These are phyloP conservation scores for Lanmaoa rubissima DNA, from an alignment of 768 basidiomycete genomes.

Conservation along the genomic window DNA sequence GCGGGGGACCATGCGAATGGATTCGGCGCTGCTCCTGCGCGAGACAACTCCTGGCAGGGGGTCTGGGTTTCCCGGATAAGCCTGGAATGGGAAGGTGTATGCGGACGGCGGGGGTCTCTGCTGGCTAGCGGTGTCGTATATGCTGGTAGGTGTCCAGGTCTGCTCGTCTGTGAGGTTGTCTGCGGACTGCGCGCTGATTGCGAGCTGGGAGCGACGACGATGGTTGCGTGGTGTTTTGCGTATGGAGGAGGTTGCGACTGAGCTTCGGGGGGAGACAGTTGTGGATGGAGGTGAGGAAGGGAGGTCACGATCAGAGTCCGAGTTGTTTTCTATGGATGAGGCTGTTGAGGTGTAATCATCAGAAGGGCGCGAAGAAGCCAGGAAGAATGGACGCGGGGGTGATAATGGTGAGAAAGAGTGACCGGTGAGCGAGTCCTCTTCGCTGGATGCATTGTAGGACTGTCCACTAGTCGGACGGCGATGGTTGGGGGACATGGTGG, in stretches of 20 bases:
- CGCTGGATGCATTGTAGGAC: conserved; percentile 22
- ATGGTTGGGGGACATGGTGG: conserved; percentile 14
- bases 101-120: conserved; percentile 40
- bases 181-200: conserved; percentile 17
- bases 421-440: conserved; percentile 25
- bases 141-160: conserved; percentile 14
- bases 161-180: conserved; percentile 13
- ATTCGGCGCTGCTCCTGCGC: conserved; percentile 44
- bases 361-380: conserved; percentile 19
- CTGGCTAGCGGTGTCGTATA: conserved; percentile 5
- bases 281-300: conserved; percentile 20
- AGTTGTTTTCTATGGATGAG: conserved; percentile 25
- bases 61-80: conserved; percentile 66
- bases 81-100: conserved; percentile 53
- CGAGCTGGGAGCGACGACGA: conserved; percentile 29
- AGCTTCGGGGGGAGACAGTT: conserved; percentile 16
- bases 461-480: conserved; percentile 13
- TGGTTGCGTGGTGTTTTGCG: conserved; percentile 23
- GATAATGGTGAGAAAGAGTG: conserved; percentile 21
- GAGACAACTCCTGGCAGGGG: conserved; percentile 47
- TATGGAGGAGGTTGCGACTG: conserved; percentile 4
- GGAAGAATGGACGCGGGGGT: conserved; percentile 40
- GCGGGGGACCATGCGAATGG: conserved; percentile 30
- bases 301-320: conserved; percentile 31
- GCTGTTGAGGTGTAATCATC: conserved; percentile 22